Evolutionary conservation across 805 yeast genomes (phyloP), one percentile per base, ranked within the genome.

Genomic region (Candida verbasci): DNA sequence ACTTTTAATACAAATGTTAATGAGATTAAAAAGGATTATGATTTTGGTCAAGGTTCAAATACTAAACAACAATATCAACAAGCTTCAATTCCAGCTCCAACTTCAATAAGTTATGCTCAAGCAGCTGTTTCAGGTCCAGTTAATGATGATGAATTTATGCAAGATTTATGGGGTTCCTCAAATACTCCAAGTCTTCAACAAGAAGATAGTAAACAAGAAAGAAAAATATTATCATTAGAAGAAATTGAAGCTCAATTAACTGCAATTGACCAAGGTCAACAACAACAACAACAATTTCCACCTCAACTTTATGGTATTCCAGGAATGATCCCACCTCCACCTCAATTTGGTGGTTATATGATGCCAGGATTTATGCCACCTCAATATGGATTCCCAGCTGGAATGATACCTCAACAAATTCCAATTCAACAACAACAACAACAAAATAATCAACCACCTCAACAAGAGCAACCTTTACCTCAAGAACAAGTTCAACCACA

Each of bases 181-280:
- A 55, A 57, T 41, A 56, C 65, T 6, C 60, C 65, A 9, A 44
- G 50, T 17, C 29, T 37, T 20, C 71, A 21, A 62, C 62, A 11
- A 33, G 35, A 12, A 14, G 25, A 14, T n/a, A 9, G 17, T 8
- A 16, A 21, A 17, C 25, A 32, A 9, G 68, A 62, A 35, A 67
- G 68, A 47, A 73, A 72, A 48, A 70, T 82, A 16, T 60, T 84
- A 47, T 82, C 95, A 9, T 67, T 86, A 55, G 91, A 84, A 55
- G 94, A 88, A 49, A 75, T 88, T 45, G 96, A 88, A 61, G 86
- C 95, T 7, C 86, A 79, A 49, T 66, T 82, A 53, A 65, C 79
- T 41, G 68, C 73, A 4, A 66, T 71, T 38, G 72, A 63, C 39
- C 50, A 50, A 29, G 34, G 48, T 34, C 56, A 38, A 12, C 46